These are phyloP conservation scores for Aspergillus pseudoglaucus DNA, from an alignment of 2,329 filamentous ascomycete genomes.

Conservation along the genomic window DNA sequence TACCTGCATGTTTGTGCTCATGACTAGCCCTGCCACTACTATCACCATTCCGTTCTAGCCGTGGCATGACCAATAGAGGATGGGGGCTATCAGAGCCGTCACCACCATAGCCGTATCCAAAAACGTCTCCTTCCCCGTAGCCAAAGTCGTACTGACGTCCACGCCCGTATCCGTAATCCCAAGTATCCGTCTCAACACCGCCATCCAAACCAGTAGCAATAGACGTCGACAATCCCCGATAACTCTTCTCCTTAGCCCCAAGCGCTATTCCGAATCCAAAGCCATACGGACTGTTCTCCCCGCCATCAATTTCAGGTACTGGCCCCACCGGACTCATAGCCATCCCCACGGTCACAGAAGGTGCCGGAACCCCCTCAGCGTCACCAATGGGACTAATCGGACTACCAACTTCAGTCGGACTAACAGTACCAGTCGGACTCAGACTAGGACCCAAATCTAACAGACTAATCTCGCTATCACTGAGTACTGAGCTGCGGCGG, in stretches of 20 bases:
- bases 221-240: no score
- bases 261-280: no score
- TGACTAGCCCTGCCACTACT: background rate
- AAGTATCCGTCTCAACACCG: no score
- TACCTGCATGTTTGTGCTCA: background rate
- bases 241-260: no score
- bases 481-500: constrained; percentile 2
- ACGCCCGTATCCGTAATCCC: background rate
- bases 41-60: background rate
- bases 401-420: background rate
- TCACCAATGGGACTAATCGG: background rate
- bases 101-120: background rate
- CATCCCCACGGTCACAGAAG: no score
- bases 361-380: background rate
- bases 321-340: no score
- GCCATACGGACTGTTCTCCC: no score
- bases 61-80: background rate
- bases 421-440: background rate
- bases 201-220: no score
- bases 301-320: no score
- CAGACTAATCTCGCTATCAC: constrained; percentile 21
- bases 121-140: background rate
- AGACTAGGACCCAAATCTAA: constrained; percentile 20
- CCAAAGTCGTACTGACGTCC: background rate
- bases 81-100: background rate